phyloP scores from a whole-genome alignment of 495 filamentous ascomycete genomes.

The Aspergillus diversus region DNA sequence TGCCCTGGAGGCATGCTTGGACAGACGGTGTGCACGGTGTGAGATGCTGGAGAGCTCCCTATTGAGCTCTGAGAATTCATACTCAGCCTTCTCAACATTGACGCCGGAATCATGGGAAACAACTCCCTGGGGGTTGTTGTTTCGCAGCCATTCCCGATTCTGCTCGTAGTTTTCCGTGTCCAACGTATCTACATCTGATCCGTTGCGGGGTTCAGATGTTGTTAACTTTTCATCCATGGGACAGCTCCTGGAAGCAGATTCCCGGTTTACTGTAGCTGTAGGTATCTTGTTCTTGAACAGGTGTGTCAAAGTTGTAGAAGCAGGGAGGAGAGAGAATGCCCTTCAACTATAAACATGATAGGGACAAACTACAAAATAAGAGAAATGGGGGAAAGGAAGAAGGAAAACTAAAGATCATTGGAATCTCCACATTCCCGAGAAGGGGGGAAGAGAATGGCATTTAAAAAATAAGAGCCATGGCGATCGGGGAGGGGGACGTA shows the following conservation, averaged over 20 bases:
- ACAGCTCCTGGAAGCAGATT: background rate
- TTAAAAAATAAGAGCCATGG: background rate
- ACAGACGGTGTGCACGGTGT: conserved; percentile 51
- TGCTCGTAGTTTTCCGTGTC: conserved; percentile 32
- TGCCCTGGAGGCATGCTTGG: conserved; percentile 40
- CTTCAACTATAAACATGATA: background rate
- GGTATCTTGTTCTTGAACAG: background rate
- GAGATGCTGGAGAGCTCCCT: conserved; percentile 72
- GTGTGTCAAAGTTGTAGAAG: background rate
- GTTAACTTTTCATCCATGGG: conserved; percentile 26
- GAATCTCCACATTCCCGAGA: background rate
- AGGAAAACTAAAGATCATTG: background rate
- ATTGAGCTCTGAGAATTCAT: conserved; percentile 76
- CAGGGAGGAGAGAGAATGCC: background rate
- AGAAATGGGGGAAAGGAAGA: background rate
- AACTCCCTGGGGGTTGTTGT: conserved; percentile 48
- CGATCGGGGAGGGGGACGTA: conserved; percentile 1
- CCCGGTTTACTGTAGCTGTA: background rate
- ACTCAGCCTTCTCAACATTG: conserved; percentile 72
- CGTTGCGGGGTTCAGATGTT: conserved; percentile 21
- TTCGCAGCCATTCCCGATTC: conserved; percentile 35
- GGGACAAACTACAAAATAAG: background rate
- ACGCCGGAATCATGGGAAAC: conserved; percentile 53
- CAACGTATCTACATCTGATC: conserved; percentile 33
- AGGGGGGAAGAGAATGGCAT: background rate